Evolutionary conservation across 345 rosid species (phyloP).

Genomic region (Durio zibethinus): DNA sequence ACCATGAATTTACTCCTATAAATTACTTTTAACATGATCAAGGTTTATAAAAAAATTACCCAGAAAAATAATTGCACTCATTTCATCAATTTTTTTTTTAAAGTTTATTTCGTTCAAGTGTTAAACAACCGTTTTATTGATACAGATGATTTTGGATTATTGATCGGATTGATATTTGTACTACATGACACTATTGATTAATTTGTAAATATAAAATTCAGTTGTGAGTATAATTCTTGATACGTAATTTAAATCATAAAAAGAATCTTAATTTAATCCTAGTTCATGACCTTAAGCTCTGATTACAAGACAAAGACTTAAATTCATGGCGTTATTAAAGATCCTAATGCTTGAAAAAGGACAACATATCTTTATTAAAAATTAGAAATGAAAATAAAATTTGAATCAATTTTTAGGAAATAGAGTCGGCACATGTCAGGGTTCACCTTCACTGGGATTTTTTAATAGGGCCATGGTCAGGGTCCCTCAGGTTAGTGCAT

Average conservation of each 20-base stretch:
- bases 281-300: not conserved
- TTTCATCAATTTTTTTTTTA: no score
- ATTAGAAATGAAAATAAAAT: not conserved
- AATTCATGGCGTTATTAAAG: not conserved
- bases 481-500: not conserved
- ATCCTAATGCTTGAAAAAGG: not conserved
- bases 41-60: no score
- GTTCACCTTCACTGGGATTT: no score
- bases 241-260: not conserved
- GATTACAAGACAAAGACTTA: not conserved
- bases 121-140: no score
- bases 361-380: not conserved
- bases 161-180: not conserved
- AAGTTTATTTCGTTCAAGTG: no score
- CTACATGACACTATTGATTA: not conserved
- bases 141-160: no score
- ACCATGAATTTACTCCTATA: no score
- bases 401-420: no score
- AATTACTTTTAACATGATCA: no score
- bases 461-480: no score
- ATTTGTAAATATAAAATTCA: not conserved
- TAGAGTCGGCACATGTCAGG: not conserved
- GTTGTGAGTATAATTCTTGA: not conserved
- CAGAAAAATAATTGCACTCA: no score
- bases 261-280: not conserved